A percentile compares a stretch with the other conserved stretches of the same genome.
Evolutionary conservation across 257 asterid species (phyloP).

Genomic region (Scutellaria barbata): DNA sequence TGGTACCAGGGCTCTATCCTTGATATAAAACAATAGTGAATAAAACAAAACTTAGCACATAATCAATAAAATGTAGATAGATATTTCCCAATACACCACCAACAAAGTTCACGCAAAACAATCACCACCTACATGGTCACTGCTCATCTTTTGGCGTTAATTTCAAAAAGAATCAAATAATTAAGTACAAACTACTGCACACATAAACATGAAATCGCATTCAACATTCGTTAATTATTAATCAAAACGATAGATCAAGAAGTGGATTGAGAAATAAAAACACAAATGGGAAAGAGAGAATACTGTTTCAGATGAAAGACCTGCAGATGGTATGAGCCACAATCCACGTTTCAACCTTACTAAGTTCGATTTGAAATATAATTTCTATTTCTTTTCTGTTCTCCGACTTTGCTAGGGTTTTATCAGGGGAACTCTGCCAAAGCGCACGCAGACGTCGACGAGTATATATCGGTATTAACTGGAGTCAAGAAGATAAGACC

Average conservation of each 20-base stretch:
- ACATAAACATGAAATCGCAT: conserved; percentile 6
- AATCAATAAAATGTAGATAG: not conserved
- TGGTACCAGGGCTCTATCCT: conserved; percentile 13
- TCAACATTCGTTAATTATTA: not conserved
- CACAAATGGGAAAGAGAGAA: not conserved
- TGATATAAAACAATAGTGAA: not conserved
- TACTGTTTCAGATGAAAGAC: conserved; percentile 29
- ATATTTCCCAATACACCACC: not conserved
- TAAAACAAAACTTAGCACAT: conserved; percentile 1
- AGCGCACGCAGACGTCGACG: no score
- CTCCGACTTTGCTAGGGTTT: conserved; percentile 31
- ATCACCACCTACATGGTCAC: not conserved
- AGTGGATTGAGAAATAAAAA: not conserved
- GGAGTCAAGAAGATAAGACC: no score
- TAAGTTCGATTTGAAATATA: not conserved
- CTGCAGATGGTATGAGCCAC: not conserved
- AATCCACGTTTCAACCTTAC: conserved; percentile 4
- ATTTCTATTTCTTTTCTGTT: not conserved
- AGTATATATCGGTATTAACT: no score
- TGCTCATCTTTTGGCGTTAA: conserved; percentile 3
- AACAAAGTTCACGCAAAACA: not conserved
- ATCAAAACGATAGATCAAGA: conserved; percentile 19
- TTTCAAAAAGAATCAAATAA: conserved; percentile 4
- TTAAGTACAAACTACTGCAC: not conserved
- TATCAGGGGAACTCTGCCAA: not conserved